Evolutionary conservation across 148 eudicot genomes (phyloP).

Genomic region (Chenopodium suecicum): DNA sequence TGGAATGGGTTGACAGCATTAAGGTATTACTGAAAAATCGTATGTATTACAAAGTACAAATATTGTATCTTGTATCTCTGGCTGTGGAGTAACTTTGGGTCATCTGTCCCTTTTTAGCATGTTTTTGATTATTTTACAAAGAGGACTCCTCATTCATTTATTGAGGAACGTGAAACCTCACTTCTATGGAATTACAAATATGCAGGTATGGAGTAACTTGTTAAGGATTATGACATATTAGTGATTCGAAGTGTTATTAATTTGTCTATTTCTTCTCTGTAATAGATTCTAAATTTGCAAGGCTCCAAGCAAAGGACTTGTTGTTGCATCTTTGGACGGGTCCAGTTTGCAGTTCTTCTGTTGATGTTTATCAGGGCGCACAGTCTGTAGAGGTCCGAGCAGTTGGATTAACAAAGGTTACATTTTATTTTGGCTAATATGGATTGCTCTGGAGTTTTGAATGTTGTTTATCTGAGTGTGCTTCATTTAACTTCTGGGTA

Average conservation of each 20-base stretch:
- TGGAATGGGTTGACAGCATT: conserved; percentile 84
- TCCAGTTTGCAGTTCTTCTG: conserved; percentile 74
- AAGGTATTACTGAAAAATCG: conserved; percentile 34
- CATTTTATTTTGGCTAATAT: neutral
- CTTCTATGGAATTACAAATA: conserved; percentile 77
- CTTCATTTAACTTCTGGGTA: neutral
- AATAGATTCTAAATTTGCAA: conserved; percentile 71
- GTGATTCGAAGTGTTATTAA: neutral
- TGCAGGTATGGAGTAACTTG: conserved; percentile 43
- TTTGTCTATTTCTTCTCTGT: neutral
- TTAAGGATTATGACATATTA: neutral
- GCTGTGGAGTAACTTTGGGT: no score
- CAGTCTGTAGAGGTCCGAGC: conserved; percentile 84
- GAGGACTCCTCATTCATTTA: conserved; percentile 73
- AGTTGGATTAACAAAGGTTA: conserved; percentile 76
- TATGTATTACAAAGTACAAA: neutral
- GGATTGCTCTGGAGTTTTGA: neutral
- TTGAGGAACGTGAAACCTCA: conserved; percentile 79
- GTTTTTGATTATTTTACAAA: conserved; percentile 86
- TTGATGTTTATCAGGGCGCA: conserved; percentile 74
- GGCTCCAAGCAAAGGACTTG: conserved; percentile 75
- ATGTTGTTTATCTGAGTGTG: neutral
- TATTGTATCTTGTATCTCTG: neutral
- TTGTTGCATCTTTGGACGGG: conserved; percentile 83
- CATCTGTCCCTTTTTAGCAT: conserved; percentile 46